Evolutionary conservation across 2,329 filamentous ascomycete species (phyloP).

Genomic region (Grosmannia serpens): DNA sequence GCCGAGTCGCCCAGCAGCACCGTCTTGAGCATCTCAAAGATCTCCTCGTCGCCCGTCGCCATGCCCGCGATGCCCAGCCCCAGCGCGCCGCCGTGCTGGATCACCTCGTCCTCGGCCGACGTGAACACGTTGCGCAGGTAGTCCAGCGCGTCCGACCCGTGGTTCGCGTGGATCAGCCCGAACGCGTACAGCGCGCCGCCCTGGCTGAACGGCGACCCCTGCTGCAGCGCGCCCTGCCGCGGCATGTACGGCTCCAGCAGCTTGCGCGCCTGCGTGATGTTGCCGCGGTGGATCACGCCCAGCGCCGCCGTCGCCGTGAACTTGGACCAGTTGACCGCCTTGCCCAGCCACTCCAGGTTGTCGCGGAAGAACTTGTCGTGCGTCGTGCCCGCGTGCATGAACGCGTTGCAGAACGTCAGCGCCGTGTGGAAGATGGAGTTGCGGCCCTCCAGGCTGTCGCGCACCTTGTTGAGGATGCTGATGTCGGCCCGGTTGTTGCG

Average conservation of each 20-base stretch:
- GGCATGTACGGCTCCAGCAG: slow-evolving; percentile 91
- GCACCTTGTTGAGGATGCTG: slow-evolving; percentile 88
- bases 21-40: slow-evolving; percentile 82
- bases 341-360: slow-evolving; percentile 94
- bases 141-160: slow-evolving; percentile 78
- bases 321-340: slow-evolving; percentile 99
- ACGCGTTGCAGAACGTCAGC: slow-evolving; percentile 94
- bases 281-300: slow-evolving; percentile 92
- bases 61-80: slow-evolving; percentile 95
- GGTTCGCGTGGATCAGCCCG: slow-evolving; percentile 93
- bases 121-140: slow-evolving; percentile 68
- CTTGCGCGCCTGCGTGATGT: slow-evolving; percentile 85
- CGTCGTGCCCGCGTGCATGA: slow-evolving; percentile 98
- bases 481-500: slow-evolving; percentile 89
- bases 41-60: slow-evolving; percentile 82
- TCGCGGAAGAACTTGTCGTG: slow-evolving; percentile 98
- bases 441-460: slow-evolving; percentile 86
- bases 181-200: slow-evolving; percentile 93
- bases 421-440: slow-evolving; percentile 98
- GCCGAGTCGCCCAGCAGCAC: slow-evolving; percentile 91
- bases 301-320: slow-evolving; percentile 95
- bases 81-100: slow-evolving; percentile 91
- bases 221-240: slow-evolving; percentile 58
- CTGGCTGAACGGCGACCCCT: slow-evolving; percentile 87
- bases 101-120: slow-evolving; percentile 74